These are phyloP conservation scores for Paraurostyla sp. DNA, from an alignment of 73 alveolate genomes.

Conservation along the genomic window DNA sequence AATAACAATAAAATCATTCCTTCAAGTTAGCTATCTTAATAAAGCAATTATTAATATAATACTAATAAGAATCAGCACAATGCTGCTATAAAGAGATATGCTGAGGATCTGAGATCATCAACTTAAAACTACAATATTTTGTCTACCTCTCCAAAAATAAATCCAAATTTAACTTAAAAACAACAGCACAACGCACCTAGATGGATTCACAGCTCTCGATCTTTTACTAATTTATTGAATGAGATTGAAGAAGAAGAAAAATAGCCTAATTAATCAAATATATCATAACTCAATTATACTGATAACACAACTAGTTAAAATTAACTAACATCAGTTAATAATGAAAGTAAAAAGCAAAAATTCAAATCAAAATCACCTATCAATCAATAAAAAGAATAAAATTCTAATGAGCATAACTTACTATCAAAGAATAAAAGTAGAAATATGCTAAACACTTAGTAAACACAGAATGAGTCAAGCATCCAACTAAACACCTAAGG, in stretches of 20 bases:
- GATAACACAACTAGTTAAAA: background rate
- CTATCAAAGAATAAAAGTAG: background rate
- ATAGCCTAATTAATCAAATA: background rate
- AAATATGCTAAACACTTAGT: too few species aligned
- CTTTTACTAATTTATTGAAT: constrained; percentile 21
- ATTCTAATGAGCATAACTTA: background rate
- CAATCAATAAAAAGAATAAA: background rate
- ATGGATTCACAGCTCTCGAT: constrained; percentile 12
- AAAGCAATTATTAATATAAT: background rate
- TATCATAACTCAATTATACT: background rate
- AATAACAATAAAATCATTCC: too few species aligned
- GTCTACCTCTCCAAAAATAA: too few species aligned
- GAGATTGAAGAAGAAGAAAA: constrained; percentile 31
- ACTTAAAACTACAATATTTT: too few species aligned
- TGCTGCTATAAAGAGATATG: too few species aligned
- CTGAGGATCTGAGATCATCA: too few species aligned
- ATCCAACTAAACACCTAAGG: background rate
- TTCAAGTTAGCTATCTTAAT: background rate
- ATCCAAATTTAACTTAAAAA: too few species aligned
- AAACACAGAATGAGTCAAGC: background rate
- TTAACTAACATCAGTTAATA: background rate
- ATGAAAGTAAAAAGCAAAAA: background rate
- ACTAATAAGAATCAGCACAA: too few species aligned
- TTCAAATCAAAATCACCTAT: constrained; percentile 24
- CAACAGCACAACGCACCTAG: too few species aligned